Evolutionary conservation across 768 basidiomycete genomes (phyloP).

Genomic region (Suillus placidus): DNA sequence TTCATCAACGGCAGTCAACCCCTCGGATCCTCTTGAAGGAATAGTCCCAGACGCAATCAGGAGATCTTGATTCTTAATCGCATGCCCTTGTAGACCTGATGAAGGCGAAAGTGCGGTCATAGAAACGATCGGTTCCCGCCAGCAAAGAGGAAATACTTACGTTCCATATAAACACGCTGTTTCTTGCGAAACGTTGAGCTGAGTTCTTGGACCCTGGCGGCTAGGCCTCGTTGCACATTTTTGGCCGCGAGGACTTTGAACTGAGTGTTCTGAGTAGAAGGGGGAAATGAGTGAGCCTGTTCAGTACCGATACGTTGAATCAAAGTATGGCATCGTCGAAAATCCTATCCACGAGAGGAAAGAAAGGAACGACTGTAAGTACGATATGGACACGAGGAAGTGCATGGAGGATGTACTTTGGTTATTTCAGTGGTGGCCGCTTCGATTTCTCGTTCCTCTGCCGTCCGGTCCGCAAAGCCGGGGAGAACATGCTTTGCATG

Average conservation of each 20-base stretch:
- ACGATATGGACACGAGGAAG: slow-evolving; percentile 9
- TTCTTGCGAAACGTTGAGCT: slow-evolving; percentile 94
- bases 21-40: slow-evolving; percentile 79
- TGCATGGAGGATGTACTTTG: slow-evolving; percentile 51
- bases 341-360: slow-evolving; percentile 32
- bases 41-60: slow-evolving; percentile 88
- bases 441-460: slow-evolving; percentile 95
- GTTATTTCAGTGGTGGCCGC: slow-evolving; percentile 85
- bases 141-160: slow-evolving; percentile 52
- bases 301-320: slow-evolving; percentile 71
- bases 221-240: slow-evolving; percentile 94
- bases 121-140: slow-evolving; percentile 19
- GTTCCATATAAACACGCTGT: slow-evolving; percentile 97
- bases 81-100: slow-evolving; percentile 93
- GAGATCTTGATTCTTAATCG: slow-evolving; percentile 95
- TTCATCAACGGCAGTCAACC: slow-evolving; percentile 84
- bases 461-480: slow-evolving; percentile 92
- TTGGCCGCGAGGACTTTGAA: slow-evolving; percentile 72
- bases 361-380: slow-evolving; percentile 18
- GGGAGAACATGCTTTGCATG: slow-evolving; percentile 96
- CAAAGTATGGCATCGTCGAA: slow-evolving; percentile 46
- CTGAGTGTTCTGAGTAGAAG: slow-evolving; percentile 46
- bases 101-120: slow-evolving; percentile 14
- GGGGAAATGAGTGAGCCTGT: slow-evolving; percentile 67
- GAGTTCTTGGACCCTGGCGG: slow-evolving; percentile 93